These are phyloP conservation scores for Hypoxylon sp. DNA, from an alignment of 2,329 filamentous ascomycete genomes.

Conservation along the genomic window DNA sequence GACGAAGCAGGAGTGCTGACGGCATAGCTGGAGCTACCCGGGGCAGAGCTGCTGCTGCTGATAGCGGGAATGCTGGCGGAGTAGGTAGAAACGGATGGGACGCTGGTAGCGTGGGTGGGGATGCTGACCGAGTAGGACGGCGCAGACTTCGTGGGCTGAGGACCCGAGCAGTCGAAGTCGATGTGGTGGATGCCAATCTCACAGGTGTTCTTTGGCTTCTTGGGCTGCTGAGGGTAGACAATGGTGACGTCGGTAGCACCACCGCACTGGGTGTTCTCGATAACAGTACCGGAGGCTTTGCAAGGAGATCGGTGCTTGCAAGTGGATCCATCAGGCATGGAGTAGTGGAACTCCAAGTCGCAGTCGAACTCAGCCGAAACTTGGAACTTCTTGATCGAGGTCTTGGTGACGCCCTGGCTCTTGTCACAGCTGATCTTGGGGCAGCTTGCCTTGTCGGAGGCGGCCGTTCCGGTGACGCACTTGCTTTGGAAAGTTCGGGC, in stretches of 20 bases:
- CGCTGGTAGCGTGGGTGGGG: conserved; percentile 24
- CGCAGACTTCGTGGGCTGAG: conserved; percentile 44
- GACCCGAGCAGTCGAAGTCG: conserved; percentile 76
- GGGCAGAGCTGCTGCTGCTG: conserved; percentile 17
- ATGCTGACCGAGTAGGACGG: conserved; percentile 22
- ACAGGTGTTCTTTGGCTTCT: conserved; percentile 71
- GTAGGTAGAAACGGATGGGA: conserved; percentile 23
- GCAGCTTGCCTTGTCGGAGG: conserved; percentile 59
- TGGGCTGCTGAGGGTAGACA: conserved; percentile 71
- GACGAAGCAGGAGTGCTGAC: conserved; percentile 6
- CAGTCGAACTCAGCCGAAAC: conserved; percentile 80
- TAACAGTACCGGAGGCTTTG: conserved; percentile 73
- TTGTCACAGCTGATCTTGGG: conserved; percentile 70
- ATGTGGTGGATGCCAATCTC: conserved; percentile 80
- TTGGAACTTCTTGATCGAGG: conserved; percentile 82
- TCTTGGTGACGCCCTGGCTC: conserved; percentile 63
- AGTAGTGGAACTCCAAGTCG: conserved; percentile 87
- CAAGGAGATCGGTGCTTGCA: conserved; percentile 85
- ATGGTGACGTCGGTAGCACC: conserved; percentile 87
- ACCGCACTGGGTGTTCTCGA: conserved; percentile 91
- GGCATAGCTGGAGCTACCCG: conserved; percentile 13
- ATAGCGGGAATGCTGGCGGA: conserved; percentile 16
- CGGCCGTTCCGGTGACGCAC: conserved; percentile 70
- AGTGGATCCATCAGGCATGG: conserved; percentile 82
- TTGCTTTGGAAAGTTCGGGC: conserved; percentile 68